A percentile compares a stretch with the other conserved stretches of the same genome.
These are phyloP conservation scores for Coleophoma crateriformis DNA, from an alignment of 2,329 filamentous ascomycete species.

Conservation along the genomic window DNA sequence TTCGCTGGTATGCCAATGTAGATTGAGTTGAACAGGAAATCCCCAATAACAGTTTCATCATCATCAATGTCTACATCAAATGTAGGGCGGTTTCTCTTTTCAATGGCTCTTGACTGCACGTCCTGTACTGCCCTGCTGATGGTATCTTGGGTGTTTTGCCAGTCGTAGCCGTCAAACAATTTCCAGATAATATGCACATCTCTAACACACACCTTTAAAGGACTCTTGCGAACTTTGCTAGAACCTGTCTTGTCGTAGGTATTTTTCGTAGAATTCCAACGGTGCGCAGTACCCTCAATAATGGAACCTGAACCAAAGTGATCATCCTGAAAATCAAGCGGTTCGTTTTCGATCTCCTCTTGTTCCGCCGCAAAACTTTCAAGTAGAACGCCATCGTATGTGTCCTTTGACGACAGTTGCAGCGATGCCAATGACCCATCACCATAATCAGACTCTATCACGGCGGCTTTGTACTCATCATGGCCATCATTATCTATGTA, in stretches of 20 bases:
- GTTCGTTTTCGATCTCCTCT: slow-evolving; percentile 47
- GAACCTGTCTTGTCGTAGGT: slow-evolving; percentile 64
- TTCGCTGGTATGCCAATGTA: slow-evolving; percentile 91
- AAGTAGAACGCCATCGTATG: slow-evolving; percentile 39
- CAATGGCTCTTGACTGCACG: slow-evolving; percentile 75
- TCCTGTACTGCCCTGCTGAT: slow-evolving; percentile 86
- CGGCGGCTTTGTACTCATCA: slow-evolving; percentile 18
- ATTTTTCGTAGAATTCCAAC: slow-evolving; percentile 76
- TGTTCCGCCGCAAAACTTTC: slow-evolving; percentile 33
- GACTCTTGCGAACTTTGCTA: slow-evolving; percentile 56
- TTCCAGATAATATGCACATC: slow-evolving; percentile 97
- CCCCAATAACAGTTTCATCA: slow-evolving; percentile 81
- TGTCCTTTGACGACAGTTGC: slow-evolving; percentile 29
- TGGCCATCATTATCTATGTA: slow-evolving; percentile 37
- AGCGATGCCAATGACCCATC: slow-evolving; percentile 17
- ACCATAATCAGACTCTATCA: slow-evolving; percentile 36
- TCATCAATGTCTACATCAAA: slow-evolving; percentile 66
- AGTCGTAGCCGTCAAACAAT: slow-evolving; percentile 95
- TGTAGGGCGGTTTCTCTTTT: slow-evolving; percentile 55
- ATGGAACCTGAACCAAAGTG: slow-evolving; percentile 64
- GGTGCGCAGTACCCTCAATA: slow-evolving; percentile 62
- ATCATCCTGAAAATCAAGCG: slow-evolving; percentile 70
- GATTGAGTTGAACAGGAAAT: slow-evolving; percentile 97
- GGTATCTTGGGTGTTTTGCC: slow-evolving; percentile 78
- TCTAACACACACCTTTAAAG: slow-evolving; percentile 71